Base-by-base conservation (phyloP, 2,329 filamentous ascomycete species). In the Aspergillus pseudotamarii region DNA sequence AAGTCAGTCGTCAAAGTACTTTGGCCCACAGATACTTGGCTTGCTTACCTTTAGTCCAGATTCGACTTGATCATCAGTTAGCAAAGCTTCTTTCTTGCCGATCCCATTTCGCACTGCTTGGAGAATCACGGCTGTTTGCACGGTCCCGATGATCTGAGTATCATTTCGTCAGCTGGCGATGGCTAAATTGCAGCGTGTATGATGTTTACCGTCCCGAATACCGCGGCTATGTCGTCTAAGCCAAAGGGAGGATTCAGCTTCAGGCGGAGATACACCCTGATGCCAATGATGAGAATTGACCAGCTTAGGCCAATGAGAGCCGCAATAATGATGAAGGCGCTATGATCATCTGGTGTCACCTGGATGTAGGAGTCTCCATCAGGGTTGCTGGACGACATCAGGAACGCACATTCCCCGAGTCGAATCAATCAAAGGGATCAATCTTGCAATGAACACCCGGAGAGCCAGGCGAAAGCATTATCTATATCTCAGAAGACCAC, bases 201-300 rank as follows among this genome's bases (percentile, higher is more conserved):
- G 10, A 16, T 16, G 26, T 28, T 36, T 46, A 58, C 57, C n/a
- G 57, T 58, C 9, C 57, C 57, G 30, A 58, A 36, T 11, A 58
- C 8, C 1, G 57, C 57, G 2, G 32, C 43, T 36, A 36, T 8
- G 38, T 58, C 57, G 45, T 58, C 57, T 3, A 23, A 58, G 10
- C 57, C 57, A 38, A 58, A 58, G 14, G 57, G 57, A 3, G 57
- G 57, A 28, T n/a, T 58, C n/a, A 58, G 43, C n/a, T 32, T 41
- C n/a, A 36, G 8, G 9, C 57, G 57, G 6, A 58, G 12, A 26
- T 58, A 58, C 10, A 58, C 28, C 11, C 57, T 21, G 28, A 58
- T 58, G 8, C 41, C 57, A 26, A 58, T 58, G 12, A 58, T 58
- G 9, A 58, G 23, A 4, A 48, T 6, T 2, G 43, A 46, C 57